phyloP scores from a whole-genome alignment of 345 rosid species.

The Litchi chinensis region DNA sequence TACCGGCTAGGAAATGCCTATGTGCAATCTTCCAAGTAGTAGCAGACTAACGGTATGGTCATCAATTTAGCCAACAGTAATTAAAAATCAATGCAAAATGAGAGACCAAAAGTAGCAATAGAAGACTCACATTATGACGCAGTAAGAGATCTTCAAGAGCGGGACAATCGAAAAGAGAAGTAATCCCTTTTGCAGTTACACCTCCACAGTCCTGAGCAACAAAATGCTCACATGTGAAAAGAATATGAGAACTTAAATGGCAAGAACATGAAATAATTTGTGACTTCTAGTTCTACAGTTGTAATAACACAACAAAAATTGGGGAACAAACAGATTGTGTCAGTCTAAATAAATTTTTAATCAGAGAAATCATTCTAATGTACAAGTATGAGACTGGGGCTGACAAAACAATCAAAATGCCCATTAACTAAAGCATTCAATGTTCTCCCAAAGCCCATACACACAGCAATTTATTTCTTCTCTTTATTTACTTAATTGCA shows the following conservation, averaged over 20 bases:
- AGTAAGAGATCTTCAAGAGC: slow-evolving; percentile 76
- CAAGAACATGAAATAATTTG: neutral
- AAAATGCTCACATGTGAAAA: slow-evolving; percentile 13
- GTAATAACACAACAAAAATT: neutral
- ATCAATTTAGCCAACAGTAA: neutral
- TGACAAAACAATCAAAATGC: neutral
- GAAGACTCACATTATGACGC: slow-evolving; percentile 73
- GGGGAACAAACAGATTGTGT: neutral
- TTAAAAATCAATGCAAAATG: neutral
- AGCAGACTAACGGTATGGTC: neutral
- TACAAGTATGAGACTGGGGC: neutral
- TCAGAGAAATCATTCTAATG: neutral
- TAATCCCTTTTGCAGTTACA: slow-evolving; percentile 54
- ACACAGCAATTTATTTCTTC: too few relatives aligned
- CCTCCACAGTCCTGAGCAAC: slow-evolving; percentile 66
- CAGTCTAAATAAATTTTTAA: neutral
- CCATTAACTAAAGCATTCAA: neutral
- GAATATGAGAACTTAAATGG: neutral
- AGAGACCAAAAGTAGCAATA: slow-evolving; percentile 8
- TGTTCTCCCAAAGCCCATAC: too few relatives aligned
- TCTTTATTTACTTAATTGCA: too few relatives aligned
- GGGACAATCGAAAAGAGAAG: slow-evolving; percentile 57
- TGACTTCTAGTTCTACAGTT: neutral
- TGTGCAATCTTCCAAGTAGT: neutral
- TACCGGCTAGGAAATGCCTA: neutral